These are phyloP conservation scores for Monilinia vaccinii-corymbosi DNA, from an alignment of 2,329 filamentous ascomycete species.

Conservation along the genomic window DNA sequence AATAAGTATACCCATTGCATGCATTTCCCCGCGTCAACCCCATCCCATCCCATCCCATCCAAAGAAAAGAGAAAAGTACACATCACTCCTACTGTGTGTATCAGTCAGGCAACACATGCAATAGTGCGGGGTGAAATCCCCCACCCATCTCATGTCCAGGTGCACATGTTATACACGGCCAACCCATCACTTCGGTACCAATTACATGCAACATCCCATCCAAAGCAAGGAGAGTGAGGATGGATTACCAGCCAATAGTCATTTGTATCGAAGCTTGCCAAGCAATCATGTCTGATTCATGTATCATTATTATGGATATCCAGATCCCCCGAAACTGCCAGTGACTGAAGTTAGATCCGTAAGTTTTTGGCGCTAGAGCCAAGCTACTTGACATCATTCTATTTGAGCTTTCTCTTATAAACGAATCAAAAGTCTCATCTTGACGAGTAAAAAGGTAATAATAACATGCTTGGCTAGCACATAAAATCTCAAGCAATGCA, in stretches of 20 bases:
- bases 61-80: neutral
- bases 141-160: neutral
- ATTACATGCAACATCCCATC: neutral
- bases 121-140: neutral
- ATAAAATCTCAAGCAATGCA: neutral
- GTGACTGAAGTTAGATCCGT: neutral
- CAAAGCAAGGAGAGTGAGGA: neutral
- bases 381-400: conserved; percentile 2
- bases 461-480: conserved; percentile 2
- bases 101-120: neutral
- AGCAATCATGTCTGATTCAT: neutral
- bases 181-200: neutral
- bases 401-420: too few relatives aligned
- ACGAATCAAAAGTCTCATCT: too few relatives aligned
- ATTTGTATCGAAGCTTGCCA: neutral
- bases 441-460: too few relatives aligned
- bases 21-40: neutral
- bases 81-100: neutral
- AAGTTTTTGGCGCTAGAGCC: neutral
- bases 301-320: neutral
- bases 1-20: neutral
- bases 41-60: too few relatives aligned
- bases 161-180: too few relatives aligned
- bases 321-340: neutral
- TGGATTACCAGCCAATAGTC: neutral